Percentiles rank a stretch among this genome's conserved stretches.
phyloP scores from a whole-genome alignment of 108 stramenopile genomes.

The Skeletonema tropicum region DNA sequence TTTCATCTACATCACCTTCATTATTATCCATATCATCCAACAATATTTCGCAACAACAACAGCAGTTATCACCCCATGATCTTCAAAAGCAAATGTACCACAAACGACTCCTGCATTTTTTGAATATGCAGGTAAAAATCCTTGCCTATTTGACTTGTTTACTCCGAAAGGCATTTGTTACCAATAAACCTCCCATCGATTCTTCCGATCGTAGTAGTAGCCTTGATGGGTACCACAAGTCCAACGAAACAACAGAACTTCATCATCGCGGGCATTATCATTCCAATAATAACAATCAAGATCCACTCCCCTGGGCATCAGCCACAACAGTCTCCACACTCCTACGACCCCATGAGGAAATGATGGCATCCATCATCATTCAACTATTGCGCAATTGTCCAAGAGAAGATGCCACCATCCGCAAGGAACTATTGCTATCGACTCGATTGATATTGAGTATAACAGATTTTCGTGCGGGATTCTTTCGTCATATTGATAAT shows the following conservation, averaged over 20 bases:
- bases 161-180: background rate
- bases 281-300: background rate
- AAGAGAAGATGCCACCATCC: conserved; percentile 71
- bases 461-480: conserved; percentile 85
- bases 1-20: conserved; percentile 1
- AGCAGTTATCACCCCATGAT: background rate
- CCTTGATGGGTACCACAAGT: background rate
- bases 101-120: background rate
- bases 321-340: background rate
- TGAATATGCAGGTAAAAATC: background rate
- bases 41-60: background rate
- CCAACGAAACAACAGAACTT: background rate
- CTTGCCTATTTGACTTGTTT: background rate
- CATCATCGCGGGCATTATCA: background rate
- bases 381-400: conserved; percentile 64
- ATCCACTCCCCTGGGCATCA: conserved; percentile 1
- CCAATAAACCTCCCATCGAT: background rate
- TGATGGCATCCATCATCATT: background rate
- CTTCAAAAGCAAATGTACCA: background rate
- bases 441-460: conserved; percentile 93
- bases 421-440: conserved; percentile 89
- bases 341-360: background rate
- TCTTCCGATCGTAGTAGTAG: background rate
- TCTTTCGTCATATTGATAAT: conserved; percentile 85
- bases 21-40: conserved; percentile 6